These are phyloP conservation scores for Dysphania ambrosioides DNA, from an alignment of 148 eudicot genomes.

Conservation along the genomic window DNA sequence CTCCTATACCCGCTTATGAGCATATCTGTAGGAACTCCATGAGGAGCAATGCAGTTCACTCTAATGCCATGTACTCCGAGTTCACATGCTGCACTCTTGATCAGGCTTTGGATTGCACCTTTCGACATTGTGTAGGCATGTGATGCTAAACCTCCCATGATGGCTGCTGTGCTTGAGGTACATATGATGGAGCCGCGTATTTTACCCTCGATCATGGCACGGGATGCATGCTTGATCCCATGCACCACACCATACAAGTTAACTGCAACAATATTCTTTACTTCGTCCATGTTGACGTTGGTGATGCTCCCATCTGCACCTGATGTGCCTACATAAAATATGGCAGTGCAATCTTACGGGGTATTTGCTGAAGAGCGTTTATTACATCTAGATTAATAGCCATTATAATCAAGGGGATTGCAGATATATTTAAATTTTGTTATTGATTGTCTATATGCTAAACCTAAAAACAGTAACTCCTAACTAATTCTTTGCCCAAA, in stretches of 20 bases:
- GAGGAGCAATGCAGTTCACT: slow-evolving; percentile 81
- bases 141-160: slow-evolving; percentile 66
- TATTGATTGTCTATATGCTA: no score
- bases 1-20: slow-evolving; percentile 44
- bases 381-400: background rate
- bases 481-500: no score
- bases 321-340: slow-evolving; percentile 32
- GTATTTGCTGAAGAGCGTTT: background rate
- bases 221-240: slow-evolving; percentile 72
- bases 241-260: slow-evolving; percentile 57
- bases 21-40: slow-evolving; percentile 78
- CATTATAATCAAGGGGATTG: no score
- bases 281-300: slow-evolving; percentile 45
- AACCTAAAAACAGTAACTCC: no score
- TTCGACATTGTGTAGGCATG: slow-evolving; percentile 80
- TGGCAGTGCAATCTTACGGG: background rate
- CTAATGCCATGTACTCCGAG: slow-evolving; percentile 70
- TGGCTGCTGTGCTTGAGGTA: slow-evolving; percentile 70
- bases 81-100: slow-evolving; percentile 60
- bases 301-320: slow-evolving; percentile 67
- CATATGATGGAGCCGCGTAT: slow-evolving; percentile 64
- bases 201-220: slow-evolving; percentile 53
- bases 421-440: no score
- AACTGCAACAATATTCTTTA: slow-evolving; percentile 31
- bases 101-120: slow-evolving; percentile 58